Base-by-base conservation (phyloP, 139 green algal species). In the Yamagishiella unicocca region DNA sequence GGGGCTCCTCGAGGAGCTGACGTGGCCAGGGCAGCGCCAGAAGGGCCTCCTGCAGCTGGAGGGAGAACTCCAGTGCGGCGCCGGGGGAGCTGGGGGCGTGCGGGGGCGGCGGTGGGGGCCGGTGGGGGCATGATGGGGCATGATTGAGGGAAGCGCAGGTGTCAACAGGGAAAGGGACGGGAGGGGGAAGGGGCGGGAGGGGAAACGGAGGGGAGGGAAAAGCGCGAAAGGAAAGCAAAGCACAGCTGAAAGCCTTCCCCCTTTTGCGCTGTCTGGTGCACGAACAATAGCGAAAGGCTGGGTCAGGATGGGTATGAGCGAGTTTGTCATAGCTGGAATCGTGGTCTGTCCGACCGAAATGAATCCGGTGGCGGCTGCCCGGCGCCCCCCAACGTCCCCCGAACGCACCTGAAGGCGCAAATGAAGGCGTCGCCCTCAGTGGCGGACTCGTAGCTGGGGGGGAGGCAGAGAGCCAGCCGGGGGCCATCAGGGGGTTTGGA, bases 391-490 rank as follows among this genome's bases (percentile, higher is more conserved):
- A 25, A 17, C 50, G 58, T 6, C 6, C 19, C 19, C n/a, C n/a
- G 17, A 8, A 40, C 62, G 4, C 62, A 71, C 62, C 62, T 42
- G 53, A 83, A 83, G 4, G 53, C 75, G 53, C 33, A 53, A 1
- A 83, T 31, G 35, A 83, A 83, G 35, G 53, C 35, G 35, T 83
- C 75, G n/a, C 75, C 53, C 53, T 71, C 53, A 22, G 75, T 83
- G 35, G 53, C 50, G 33, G 14, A 50, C 35, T 71, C 75, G 75
- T 71, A 83, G 0, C 70, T 78, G 70, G 24, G 40, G 40, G 10
- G 37, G 17, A 50, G 58, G 58, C 24, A 22, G 58, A 31, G 58
- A 22, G 9, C 17, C 19, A 67, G 58, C 12, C 50, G 50, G 50
- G 17, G 50, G 50, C 50, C 12, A 58, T 17, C 50, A 58, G 17